Percentiles rank a stretch among this genome's conserved stretches.
These are phyloP conservation scores for Aspergillus ochraceus DNA, from an alignment of 2,329 filamentous ascomycete species.

Conservation along the genomic window DNA sequence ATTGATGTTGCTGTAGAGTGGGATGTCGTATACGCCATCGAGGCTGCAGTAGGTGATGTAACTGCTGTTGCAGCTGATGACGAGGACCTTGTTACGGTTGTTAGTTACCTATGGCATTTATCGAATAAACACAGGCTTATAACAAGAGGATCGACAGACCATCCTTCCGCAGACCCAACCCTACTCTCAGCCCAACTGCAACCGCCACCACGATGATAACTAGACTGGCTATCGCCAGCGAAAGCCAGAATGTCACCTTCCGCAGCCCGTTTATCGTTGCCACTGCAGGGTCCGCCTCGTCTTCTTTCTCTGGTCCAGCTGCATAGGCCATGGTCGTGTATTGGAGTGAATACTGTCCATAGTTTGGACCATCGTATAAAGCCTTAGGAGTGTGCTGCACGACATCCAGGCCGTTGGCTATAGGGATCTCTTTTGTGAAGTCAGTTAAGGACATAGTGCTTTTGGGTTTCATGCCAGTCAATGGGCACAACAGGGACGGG, in stretches of 20 bases:
- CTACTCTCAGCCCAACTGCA: slow-evolving; percentile 2
- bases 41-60: not conserved
- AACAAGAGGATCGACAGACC: no score
- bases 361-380: no score
- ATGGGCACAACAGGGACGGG: no score
- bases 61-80: not conserved
- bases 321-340: no score
- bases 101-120: not conserved
- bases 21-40: not conserved
- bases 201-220: not conserved
- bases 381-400: no score
- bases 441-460: no score
- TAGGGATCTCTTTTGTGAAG: no score
- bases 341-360: no score
- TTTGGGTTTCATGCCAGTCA: no score
- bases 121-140: not conserved
- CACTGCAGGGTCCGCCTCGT: not conserved
- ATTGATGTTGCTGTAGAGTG: not conserved
- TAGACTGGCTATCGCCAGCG: not conserved
- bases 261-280: not conserved
- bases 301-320: no score
- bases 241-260: not conserved
- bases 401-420: not conserved
- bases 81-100: not conserved
- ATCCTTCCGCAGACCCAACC: not conserved